Percentiles rank a stretch among this genome's conserved stretches.
Evolutionary conservation across 1,284 basidiomycete genomes (phyloP).

Genomic region (Puccinia triticina): DNA sequence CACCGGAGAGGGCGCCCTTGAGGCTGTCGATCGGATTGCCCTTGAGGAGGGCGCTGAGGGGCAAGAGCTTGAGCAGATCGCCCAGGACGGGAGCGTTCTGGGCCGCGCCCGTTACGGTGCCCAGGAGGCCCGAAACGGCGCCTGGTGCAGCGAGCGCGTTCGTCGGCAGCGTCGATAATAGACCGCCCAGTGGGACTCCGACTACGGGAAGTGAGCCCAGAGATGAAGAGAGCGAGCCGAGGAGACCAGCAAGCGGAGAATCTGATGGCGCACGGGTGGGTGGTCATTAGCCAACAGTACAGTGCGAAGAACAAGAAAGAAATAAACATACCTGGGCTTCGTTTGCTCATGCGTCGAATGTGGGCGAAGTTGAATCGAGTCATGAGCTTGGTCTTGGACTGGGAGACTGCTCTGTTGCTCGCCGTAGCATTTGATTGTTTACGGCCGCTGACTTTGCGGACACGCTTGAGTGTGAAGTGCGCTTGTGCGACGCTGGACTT

Average conservation of each 20-base stretch:
- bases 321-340: too few species aligned
- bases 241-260: neutral
- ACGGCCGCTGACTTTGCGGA: too few species aligned
- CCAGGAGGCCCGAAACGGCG: neutral
- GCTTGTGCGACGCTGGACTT: too few species aligned
- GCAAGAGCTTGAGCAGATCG: neutral
- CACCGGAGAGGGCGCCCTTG: constrained; percentile 7
- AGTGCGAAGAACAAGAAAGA: too few species aligned
- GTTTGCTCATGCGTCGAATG: too few species aligned
- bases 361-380: too few species aligned
- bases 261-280: neutral
- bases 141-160: neutral
- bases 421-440: too few species aligned
- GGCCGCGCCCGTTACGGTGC: neutral
- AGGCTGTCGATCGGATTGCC: neutral
- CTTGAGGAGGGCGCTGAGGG: constrained; percentile 11
- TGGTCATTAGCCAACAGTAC: too few species aligned
- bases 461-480: too few species aligned
- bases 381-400: too few species aligned
- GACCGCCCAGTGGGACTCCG: neutral
- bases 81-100: neutral
- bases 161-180: neutral
- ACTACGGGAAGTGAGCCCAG: neutral
- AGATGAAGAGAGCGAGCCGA: neutral
- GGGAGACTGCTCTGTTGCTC: too few species aligned